Evolutionary conservation across 169 alveolate genomes (phyloP).

Genomic region (Perkinsus marinus): DNA sequence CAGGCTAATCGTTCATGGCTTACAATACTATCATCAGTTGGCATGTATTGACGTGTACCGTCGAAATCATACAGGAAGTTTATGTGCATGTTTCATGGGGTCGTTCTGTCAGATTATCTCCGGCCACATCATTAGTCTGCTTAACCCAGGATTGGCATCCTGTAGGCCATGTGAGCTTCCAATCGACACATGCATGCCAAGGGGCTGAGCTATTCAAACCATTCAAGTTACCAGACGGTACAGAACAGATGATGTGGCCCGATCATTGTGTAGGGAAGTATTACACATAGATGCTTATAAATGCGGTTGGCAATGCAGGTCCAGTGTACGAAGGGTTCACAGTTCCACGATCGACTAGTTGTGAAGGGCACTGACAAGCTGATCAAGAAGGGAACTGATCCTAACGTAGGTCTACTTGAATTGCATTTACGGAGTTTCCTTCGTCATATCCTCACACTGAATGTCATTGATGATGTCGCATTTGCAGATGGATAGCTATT

Average conservation of each 20-base stretch:
- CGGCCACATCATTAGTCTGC: slow-evolving; percentile 3
- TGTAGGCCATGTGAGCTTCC: slow-evolving; percentile 32
- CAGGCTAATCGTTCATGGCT: too few relatives aligned
- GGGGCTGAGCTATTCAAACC: slow-evolving; percentile 17
- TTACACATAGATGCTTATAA: background rate
- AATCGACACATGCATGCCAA: slow-evolving; percentile 20
- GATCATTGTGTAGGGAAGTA: slow-evolving; percentile 1
- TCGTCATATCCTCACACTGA: too few relatives aligned
- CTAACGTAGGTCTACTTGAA: background rate
- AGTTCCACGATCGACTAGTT: slow-evolving; percentile 29
- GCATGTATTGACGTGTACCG: too few relatives aligned
- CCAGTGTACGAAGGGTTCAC: slow-evolving; percentile 40
- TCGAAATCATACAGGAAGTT: too few relatives aligned
- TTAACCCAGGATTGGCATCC: slow-evolving; percentile 50
- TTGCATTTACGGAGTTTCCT: too few relatives aligned
- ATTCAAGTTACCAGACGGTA: slow-evolving; percentile 12
- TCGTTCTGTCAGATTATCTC: background rate
- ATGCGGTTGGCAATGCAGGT: background rate
- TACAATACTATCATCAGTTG: too few relatives aligned
- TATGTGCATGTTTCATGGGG: too few relatives aligned
- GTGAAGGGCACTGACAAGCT: slow-evolving; percentile 15
- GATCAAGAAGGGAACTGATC: slow-evolving; percentile 30
- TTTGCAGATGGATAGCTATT: background rate
- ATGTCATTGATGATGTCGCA: too few relatives aligned
- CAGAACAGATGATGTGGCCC: slow-evolving; percentile 5